Evolutionary conservation across 805 yeast species (phyloP), one percentile per base, ranked within the genome.

Genomic region (Kazachstania taianensis): DNA sequence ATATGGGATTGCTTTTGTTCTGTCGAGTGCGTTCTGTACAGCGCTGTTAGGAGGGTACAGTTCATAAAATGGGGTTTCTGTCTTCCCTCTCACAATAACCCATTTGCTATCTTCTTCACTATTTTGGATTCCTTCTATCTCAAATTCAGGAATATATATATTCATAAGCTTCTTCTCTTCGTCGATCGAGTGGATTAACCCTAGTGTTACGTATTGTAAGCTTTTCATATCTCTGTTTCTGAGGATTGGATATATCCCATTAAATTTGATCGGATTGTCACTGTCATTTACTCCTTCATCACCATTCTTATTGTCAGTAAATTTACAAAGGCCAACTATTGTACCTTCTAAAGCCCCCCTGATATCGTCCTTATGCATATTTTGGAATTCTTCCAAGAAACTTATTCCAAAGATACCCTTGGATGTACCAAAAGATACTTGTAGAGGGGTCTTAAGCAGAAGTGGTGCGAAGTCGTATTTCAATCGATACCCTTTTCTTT

Each of bases 151-250:
- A 0, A 80, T 59, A 45, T 81, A 76, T 1, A 84, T 34, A 39
- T 80, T 75, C 30, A 81, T 46, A 12, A 59, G 42, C 7, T 60
- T 49, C 1, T 57, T 48, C 0, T 41, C 38, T 0, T 42, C 39
- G 44, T 78, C 69, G 9, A 83, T 57, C 1, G 89, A 79, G 49
- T 85, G 95, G 0, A 84, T 64, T 33, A 83, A 61, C 1, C 72
- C 75, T 23, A 80, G 36, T 10, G 50, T 38, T 7, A 45, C 25
- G 38, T 47, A 55, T 6, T 30, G 18, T 14, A 35, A 22, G 16
- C 42, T 30, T 4, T 13, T 13, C 7, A 41, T 18, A 14, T 28
- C n/a, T 0, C 20, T 20, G 3, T 32, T 24, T 9, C 38, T 41
- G 5, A 55, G 30, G 4, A 58, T 35, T 13, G 62, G 63, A 7